Base-by-base conservation (phyloP, 176 grass and related monocot genomes). In the Stipa capillata region DNA sequence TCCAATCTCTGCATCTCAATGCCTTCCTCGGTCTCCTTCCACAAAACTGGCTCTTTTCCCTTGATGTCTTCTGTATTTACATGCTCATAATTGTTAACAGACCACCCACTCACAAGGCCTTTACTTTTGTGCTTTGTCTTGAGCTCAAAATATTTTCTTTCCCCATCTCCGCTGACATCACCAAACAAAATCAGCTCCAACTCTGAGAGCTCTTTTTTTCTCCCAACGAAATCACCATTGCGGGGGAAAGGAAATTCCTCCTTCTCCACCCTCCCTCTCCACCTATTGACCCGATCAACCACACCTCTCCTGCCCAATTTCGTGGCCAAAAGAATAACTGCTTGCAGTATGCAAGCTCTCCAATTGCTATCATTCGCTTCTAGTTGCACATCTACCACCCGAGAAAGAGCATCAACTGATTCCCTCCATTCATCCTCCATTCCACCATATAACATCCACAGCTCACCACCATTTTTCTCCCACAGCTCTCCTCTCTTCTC, bases 391-490 rank as follows among this genome's bases (percentile, higher is more conserved):
- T 98, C 92, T 41, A 90, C 78, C 79, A 87, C 85, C 81, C 90
- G 73, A 37, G 90, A 89, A 82, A 98, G 90, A 71, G 91, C 77
- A 88, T 98, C 96, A 71, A 98, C 47, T 13, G 88, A 89, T 74
- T 98, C 92, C 84, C 79, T 93, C 96, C 96, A 98, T 74, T 98
- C 92, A 53, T 89, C 84, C 72, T 94, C 92, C 63, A 98, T 73
- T 34, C 96, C 96, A 68, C 92, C 96, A 75, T 98, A 98, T 53
- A 90, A 82, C 92, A 98, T 92, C 96, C 96, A 98, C 27, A 98
- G 78, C 69, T 98, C 96, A 74, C 96, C 96, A 33, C 96, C 96
- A 87, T 98, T 83, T 77, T 90, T 94, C 72, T 98, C 92, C 96
- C 96, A 98, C 81, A 93, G 49, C 25, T 94, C 96, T 76, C 96